These are phyloP conservation scores for Pseudoperonospora humuli DNA, from an alignment of 352 stramenopile genomes.

Conservation along the genomic window DNA sequence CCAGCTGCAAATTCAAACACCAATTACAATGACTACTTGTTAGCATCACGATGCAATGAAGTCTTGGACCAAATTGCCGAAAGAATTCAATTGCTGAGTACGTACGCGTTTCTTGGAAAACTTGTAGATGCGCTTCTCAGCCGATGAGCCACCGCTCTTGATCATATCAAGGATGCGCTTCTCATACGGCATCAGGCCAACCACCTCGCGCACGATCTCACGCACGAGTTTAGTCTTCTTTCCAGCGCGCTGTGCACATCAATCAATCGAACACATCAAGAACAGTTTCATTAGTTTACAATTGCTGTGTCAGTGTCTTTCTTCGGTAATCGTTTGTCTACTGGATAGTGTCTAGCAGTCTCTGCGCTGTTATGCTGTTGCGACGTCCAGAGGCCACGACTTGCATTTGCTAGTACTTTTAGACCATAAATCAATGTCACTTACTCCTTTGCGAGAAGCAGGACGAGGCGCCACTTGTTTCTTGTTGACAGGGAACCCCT, in stretches of 20 bases:
- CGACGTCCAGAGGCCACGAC: neutral
- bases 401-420: neutral
- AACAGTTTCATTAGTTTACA: conserved; percentile 7
- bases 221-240: conserved; percentile 95
- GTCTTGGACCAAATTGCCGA: too few relatives aligned
- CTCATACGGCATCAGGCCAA: conserved; percentile 98
- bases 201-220: conserved; percentile 96
- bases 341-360: neutral
- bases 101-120: conserved; percentile 95
- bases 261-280: conserved; percentile 3
- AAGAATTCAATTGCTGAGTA: conserved; percentile 10
- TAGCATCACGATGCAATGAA: conserved; percentile 10
- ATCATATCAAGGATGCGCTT: conserved; percentile 99
- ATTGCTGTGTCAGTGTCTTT: neutral
- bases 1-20: conserved; percentile 66
- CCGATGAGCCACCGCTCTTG: conserved; percentile 95
- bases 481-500: conserved; percentile 91
- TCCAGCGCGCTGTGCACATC: conserved; percentile 51
- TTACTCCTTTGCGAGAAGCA: conserved; percentile 87
- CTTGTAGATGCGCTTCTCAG: conserved; percentile 99
- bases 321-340: neutral
- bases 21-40: conserved; percentile 10
- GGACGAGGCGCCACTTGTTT: conserved; percentile 81
- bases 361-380: neutral
- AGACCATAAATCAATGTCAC: conserved; percentile 20